Percentiles rank a stretch among this genome's conserved stretches.
These are phyloP conservation scores for Parachlorella kessleri DNA, from an alignment of 139 green algal species.

Conservation along the genomic window DNA sequence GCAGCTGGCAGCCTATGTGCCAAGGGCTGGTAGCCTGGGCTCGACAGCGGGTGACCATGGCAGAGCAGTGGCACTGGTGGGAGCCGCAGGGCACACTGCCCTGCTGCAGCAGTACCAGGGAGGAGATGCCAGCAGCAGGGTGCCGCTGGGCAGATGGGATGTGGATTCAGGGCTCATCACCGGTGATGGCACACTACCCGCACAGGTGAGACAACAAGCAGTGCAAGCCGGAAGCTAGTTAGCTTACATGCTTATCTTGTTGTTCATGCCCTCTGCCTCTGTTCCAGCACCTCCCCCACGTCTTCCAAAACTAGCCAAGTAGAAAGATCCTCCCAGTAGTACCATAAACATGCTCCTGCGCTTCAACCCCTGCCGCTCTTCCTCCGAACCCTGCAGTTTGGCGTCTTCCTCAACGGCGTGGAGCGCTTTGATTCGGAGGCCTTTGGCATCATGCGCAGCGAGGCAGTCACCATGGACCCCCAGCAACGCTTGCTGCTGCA, in stretches of 20 bases:
- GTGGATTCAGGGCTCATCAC: constrained; percentile 29
- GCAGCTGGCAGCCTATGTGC: too few relatives aligned
- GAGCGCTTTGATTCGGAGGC: constrained; percentile 56
- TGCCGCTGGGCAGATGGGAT: constrained; percentile 59
- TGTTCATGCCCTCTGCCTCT: too few relatives aligned
- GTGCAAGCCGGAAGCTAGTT: too few relatives aligned
- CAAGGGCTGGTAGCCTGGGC: too few relatives aligned
- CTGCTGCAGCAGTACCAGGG: constrained; percentile 10
- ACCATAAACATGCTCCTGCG: constrained; percentile 1
- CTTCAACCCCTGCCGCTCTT: too few relatives aligned
- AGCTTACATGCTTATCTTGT: too few relatives aligned
- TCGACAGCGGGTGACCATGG: too few relatives aligned
- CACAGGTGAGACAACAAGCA: constrained; percentile 12
- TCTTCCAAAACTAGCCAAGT: too few relatives aligned
- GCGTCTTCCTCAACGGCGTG: constrained; percentile 50
- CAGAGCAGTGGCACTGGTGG: constrained; percentile 12
- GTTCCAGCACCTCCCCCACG: too few relatives aligned
- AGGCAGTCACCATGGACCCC: constrained; percentile 65
- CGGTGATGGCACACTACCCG: constrained; percentile 14
- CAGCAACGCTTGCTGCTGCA: constrained; percentile 83
- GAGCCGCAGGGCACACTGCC: constrained; percentile 4
- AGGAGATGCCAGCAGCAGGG: constrained; percentile 31
- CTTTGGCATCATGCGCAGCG: constrained; percentile 48
- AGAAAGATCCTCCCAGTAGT: too few relatives aligned
- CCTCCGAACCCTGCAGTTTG: constrained; percentile 65